These are phyloP conservation scores for Penicillium nordicum DNA, from an alignment of 2,329 filamentous ascomycete species.

Conservation along the genomic window DNA sequence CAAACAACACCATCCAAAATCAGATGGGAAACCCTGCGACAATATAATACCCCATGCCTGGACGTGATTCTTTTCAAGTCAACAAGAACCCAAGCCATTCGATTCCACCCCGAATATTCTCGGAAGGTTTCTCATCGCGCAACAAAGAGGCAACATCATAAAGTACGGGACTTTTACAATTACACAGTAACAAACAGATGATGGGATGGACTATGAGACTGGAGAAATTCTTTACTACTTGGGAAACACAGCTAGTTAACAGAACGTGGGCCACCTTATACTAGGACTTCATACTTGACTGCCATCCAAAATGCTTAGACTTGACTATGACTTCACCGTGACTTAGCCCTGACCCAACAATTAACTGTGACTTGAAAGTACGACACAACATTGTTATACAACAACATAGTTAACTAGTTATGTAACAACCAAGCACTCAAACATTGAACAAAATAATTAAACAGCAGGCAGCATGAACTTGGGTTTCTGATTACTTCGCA, in stretches of 20 bases:
- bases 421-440: not conserved
- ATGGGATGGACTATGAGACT: not conserved
- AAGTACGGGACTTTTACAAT: not conserved
- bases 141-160: not conserved
- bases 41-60: rapidly evolving
- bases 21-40: not conserved
- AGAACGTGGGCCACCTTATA: not conserved
- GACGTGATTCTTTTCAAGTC: too few species aligned
- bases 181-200: too few species aligned
- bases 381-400: not conserved
- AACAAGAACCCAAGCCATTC: too few species aligned
- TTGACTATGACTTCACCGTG: not conserved
- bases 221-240: not conserved
- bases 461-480: not conserved
- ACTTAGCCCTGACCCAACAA: not conserved
- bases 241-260: not conserved
- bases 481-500: not conserved
- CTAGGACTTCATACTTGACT: not conserved
- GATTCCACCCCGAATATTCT: not conserved
- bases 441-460: not conserved
- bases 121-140: not conserved
- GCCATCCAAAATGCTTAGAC: not conserved
- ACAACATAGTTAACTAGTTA: too few species aligned
- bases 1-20: not conserved
- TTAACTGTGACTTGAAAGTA: not conserved